phyloP scores from a whole-genome alignment of 73 alveolate species.

The Paraurostyla sp. region DNA sequence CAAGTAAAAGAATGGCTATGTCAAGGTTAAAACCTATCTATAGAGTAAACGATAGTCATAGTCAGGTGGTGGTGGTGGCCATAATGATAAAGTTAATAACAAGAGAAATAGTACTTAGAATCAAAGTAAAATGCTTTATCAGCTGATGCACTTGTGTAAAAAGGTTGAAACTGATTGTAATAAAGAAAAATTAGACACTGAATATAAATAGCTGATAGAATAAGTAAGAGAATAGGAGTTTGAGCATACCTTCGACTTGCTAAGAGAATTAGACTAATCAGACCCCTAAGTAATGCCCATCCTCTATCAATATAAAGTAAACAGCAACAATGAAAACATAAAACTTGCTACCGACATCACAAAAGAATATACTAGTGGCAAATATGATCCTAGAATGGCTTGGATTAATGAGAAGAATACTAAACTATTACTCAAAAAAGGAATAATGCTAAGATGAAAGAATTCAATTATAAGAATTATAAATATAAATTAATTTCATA shows the following conservation, averaged over 20 bases:
- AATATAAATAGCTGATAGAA: slow-evolving; percentile 22
- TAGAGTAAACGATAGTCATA: no score
- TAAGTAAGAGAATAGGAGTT: slow-evolving; percentile 12
- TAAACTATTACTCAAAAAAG: neutral
- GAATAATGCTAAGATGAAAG: neutral
- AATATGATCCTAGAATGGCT: slow-evolving; percentile 35
- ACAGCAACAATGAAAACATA: neutral
- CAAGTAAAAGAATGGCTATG: no score
- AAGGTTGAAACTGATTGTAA: neutral
- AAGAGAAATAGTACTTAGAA: no score
- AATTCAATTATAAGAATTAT: no score
- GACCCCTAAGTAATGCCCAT: slow-evolving; percentile 29
- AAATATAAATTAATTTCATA: no score
- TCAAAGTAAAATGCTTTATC: neutral
- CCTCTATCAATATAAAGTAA: slow-evolving; percentile 24
- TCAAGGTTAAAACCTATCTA: no score
- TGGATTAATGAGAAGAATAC: slow-evolving; percentile 4
- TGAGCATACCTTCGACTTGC: neutral
- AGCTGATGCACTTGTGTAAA: slow-evolving; percentile 23
- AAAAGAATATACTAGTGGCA: neutral
- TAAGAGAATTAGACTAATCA: slow-evolving; percentile 29
- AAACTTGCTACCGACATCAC: slow-evolving; percentile 1
- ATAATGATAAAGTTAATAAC: no score
- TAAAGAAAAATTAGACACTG: neutral
- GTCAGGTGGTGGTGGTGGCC: no score